Evolutionary conservation across 2,329 filamentous ascomycete genomes (phyloP).

Genomic region (Phoma sp.): DNA sequence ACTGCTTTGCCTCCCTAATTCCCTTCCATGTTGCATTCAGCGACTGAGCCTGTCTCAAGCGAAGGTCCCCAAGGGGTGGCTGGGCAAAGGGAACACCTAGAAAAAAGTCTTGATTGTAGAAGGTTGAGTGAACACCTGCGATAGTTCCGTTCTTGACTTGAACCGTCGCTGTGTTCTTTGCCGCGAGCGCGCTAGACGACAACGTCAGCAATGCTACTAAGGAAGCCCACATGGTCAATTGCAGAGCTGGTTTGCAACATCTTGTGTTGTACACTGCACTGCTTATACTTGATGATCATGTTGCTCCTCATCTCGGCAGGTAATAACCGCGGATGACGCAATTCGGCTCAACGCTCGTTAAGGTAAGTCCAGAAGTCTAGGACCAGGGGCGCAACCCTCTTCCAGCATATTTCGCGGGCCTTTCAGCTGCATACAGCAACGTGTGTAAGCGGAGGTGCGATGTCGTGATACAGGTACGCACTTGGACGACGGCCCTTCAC

Average conservation of each 20-base stretch:
- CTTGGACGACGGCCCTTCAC: neutral
- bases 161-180: constrained; percentile 31
- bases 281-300: neutral
- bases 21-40: constrained; percentile 32
- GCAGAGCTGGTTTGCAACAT: neutral
- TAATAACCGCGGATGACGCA: constrained; percentile 14
- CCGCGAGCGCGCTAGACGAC: neutral
- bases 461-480: constrained; percentile 1
- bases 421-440: neutral
- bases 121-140: constrained; percentile 40
- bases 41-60: constrained; percentile 21
- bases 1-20: constrained; percentile 44
- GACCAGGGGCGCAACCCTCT: constrained; percentile 2
- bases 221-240: constrained; percentile 8
- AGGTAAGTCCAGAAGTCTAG: constrained; percentile 6
- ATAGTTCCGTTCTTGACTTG: constrained; percentile 50
- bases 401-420: constrained; percentile 6
- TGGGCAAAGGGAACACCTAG: constrained; percentile 24
- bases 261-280: neutral
- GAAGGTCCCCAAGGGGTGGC: constrained; percentile 39
- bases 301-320: constrained; percentile 12
- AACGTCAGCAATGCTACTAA: neutral
- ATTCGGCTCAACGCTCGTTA: constrained; percentile 14
- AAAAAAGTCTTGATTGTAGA: constrained; percentile 51
- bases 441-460: neutral